These are phyloP conservation scores for Macrotyloma uniflorum DNA, from an alignment of 306 rosid genomes.

Conservation along the genomic window DNA sequence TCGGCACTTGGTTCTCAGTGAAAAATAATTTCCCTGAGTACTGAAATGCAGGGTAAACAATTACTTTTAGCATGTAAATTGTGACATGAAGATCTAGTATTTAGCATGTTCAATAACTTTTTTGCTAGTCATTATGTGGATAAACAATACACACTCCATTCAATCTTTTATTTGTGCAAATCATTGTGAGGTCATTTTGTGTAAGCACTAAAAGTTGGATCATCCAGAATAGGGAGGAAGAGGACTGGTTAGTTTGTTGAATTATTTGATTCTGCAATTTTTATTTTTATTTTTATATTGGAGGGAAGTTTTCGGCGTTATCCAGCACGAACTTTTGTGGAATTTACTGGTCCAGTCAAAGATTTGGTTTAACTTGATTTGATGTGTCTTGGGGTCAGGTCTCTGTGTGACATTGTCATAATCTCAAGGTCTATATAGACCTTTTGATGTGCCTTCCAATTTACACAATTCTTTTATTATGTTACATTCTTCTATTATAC, in stretches of 20 bases:
- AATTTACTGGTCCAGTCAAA: background rate
- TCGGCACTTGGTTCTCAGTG: background rate
- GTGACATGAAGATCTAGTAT: background rate
- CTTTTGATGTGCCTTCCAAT: no score
- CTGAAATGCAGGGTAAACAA: background rate
- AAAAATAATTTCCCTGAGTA: background rate
- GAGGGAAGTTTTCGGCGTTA: background rate
- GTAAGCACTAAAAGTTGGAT: background rate
- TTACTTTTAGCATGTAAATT: background rate
- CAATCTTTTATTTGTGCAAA: background rate
- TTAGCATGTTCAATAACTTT: background rate
- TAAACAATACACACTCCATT: background rate
- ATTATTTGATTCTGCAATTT: background rate
- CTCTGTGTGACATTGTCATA: background rate
- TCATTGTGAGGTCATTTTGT: background rate
- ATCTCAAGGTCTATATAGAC: background rate
- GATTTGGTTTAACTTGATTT: constrained; percentile 5
- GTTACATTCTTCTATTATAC: no score
- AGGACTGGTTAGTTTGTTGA: background rate
- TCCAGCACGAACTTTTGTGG: background rate
- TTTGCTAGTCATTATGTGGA: background rate
- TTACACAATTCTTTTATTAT: no score
- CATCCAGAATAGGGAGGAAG: background rate
- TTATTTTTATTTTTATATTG: background rate
- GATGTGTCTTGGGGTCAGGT: background rate